Conservation (phyloP, 805 yeast genomes). For the Jamesozyma spencerorum region DNA sequence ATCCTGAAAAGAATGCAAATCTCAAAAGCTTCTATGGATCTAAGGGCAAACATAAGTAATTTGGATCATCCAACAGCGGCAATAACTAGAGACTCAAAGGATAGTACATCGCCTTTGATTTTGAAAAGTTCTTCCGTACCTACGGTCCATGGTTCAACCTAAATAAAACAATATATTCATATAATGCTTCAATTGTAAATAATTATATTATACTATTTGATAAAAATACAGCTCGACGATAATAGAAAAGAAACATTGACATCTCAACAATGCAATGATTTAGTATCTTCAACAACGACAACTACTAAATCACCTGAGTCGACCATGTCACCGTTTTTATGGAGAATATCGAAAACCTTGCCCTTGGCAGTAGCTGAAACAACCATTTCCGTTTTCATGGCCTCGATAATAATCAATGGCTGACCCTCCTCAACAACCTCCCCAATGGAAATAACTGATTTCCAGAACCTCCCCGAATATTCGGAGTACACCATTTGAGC, state of each 20-base stretch:
- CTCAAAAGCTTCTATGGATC: conserved; percentile 22
- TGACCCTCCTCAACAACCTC: conserved; percentile 66
- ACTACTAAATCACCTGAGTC: conserved; percentile 95
- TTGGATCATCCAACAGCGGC: no score
- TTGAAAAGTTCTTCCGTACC: neutral
- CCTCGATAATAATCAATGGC: conserved; percentile 83
- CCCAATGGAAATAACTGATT: conserved; percentile 72
- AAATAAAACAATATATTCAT: neutral
- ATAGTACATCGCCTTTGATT: conserved; percentile 20
- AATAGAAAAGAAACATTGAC: no score
- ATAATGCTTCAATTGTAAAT: neutral
- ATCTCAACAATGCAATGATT: neutral
- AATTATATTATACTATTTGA: neutral
- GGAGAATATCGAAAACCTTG: conserved; percentile 62
- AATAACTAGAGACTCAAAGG: conserved; percentile 19
- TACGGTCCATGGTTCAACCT: neutral
- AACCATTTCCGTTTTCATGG: conserved; percentile 97
- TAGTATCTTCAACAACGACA: conserved; percentile 31
- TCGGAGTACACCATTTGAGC: conserved; percentile 87
- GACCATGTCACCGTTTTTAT: conserved; percentile 88
- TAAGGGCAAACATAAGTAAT: conserved; percentile 11
- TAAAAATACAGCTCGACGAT: neutral
- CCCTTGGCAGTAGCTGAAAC: conserved; percentile 66
- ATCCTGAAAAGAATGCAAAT: conserved; percentile 34
- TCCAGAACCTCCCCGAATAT: conserved; percentile 97